Percentiles rank a stretch among this genome's conserved stretches.
phyloP scores from a whole-genome alignment of 2,329 filamentous ascomycete species.

The Sarocladium oryzae region DNA sequence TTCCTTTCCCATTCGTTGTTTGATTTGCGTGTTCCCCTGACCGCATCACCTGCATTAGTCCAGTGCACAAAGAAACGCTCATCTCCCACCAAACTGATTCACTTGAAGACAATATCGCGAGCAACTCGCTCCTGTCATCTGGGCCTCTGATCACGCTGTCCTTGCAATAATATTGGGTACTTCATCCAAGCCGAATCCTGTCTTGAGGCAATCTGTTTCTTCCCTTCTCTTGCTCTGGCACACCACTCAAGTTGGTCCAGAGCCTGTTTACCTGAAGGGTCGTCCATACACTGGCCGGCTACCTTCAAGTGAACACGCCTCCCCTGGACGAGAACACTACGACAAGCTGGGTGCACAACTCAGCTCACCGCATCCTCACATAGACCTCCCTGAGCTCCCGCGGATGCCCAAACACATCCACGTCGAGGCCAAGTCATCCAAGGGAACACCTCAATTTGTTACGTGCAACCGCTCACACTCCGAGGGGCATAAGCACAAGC shows the following conservation, averaged over 20 bases:
- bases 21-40: conserved; percentile 4
- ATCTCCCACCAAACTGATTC: not conserved
- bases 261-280: conserved; percentile 6
- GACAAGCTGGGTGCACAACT: conserved; percentile 9
- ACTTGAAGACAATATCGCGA: not conserved
- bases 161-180: not conserved
- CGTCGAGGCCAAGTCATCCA: conserved; percentile 9
- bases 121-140: not conserved
- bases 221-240: conserved; percentile 2
- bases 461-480: conserved; percentile 5
- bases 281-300: not conserved
- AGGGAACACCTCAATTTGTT: conserved; percentile 4
- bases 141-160: not conserved
- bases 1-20: not conserved
- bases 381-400: conserved; percentile 9
- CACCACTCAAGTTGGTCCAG: conserved; percentile 4
- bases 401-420: conserved; percentile 8
- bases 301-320: conserved; percentile 6
- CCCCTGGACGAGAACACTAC: conserved; percentile 1
- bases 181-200: not conserved
- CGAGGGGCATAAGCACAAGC: conserved; percentile 6
- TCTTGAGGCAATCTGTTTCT: not conserved
- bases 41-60: conserved; percentile 12
- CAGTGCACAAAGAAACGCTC: not conserved
- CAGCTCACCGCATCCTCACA: conserved; percentile 8